A percentile compares a stretch with the other conserved stretches of the same genome.
Evolutionary conservation across 495 filamentous ascomycete species (phyloP).

Genomic region (Lasiosphaeriaceae sp.): DNA sequence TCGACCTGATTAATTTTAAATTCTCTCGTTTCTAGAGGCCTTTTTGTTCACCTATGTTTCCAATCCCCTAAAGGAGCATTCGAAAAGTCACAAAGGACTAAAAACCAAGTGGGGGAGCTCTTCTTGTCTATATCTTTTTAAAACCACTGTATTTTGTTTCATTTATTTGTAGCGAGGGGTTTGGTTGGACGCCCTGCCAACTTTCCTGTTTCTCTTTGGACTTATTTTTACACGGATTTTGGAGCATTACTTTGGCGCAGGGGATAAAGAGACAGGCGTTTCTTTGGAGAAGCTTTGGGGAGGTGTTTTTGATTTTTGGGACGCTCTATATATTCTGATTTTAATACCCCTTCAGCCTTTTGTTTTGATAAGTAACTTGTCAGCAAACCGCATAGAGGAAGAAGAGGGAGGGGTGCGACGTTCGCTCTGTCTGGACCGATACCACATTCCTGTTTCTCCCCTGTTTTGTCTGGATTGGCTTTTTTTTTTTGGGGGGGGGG

Average conservation of each 20-base stretch:
- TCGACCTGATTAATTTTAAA: not conserved
- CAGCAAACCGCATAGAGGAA: not conserved
- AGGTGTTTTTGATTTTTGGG: not conserved
- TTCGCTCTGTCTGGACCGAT: constrained; percentile 1
- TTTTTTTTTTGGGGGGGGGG: not conserved
- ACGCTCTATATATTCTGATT: not conserved
- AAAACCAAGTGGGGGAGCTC: not conserved
- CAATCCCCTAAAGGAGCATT: not conserved
- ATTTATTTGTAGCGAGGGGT: not conserved
- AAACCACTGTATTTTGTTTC: not conserved
- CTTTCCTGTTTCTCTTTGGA: not conserved
- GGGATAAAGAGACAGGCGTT: constrained; percentile 8
- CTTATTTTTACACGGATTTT: not conserved
- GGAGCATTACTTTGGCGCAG: constrained; percentile 9
- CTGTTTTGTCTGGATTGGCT: not conserved
- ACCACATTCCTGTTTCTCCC: constrained; percentile 4
- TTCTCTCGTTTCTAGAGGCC: not conserved
- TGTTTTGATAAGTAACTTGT: not conserved
- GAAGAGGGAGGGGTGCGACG: not conserved
- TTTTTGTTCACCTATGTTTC: not conserved
- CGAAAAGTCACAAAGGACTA: not conserved
- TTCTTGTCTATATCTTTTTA: not conserved
- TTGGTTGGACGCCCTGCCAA: not conserved
- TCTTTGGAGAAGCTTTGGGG: not conserved
- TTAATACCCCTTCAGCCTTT: not conserved